Evolutionary conservation across 140 eudicot species (phyloP), one percentile per base, ranked within the genome.

Genomic region (Erigeron philadelphicus): DNA sequence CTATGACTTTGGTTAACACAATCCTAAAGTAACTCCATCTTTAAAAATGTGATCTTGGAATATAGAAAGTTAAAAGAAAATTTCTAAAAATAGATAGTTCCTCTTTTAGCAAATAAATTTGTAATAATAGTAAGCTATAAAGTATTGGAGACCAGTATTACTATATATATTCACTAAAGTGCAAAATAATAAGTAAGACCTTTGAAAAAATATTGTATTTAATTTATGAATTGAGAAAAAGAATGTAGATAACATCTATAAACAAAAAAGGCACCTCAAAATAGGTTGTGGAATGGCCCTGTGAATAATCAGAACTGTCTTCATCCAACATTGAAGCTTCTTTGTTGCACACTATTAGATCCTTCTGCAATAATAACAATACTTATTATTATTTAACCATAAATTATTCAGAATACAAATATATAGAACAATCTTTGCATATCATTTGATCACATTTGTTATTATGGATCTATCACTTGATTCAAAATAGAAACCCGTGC

Each of bases 251-350:
- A 19, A 19, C 3, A 11, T 65, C 21, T 66, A 18, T 53, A 48
- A 59, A 31, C 17, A 19, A 53, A 25, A 50, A 50, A 31, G 38
- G 16, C 76, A 85, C 95, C 90, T 90, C 73, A 81, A 81, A 87
- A 60, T 76, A 90, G 79, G 90, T 87, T 10, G 95, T 70, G 49
- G 97, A 87, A 69, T 84, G 79, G 59, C 88, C 93, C 73, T 83
- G 86, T 71, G 97, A 87, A 74, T 71, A 87, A 70, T 77, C 86
- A 71, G 57, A 77, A 77, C 68, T 64, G 61, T 64, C 54, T 56
- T 74, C 69, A 61, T 78, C 82, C 70, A 79, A 83, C 64, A 64
- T 67, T 44, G 85, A 75, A 64, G 68, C 70, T 56, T 77, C 82
- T 74, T 74, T 71, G 68, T 60, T 79, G 38, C 74, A 50, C 61